phyloP scores from a whole-genome alignment of 331 rosid species.

The Acacia pycnantha region DNA sequence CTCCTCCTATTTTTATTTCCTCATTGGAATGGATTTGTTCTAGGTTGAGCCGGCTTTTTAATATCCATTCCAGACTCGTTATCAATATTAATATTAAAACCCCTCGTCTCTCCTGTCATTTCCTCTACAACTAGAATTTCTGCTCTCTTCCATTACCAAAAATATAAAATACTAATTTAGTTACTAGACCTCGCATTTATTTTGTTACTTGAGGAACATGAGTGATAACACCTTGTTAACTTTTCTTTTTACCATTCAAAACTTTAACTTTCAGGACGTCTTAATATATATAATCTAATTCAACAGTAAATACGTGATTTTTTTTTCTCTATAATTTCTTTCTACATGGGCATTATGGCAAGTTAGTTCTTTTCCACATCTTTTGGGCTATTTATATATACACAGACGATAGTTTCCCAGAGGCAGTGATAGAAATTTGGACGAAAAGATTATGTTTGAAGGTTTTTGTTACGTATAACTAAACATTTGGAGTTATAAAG shows the following conservation, averaged over 20 bases:
- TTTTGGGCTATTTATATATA: neutral
- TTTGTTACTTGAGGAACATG: too few species aligned
- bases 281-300: neutral
- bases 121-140: neutral
- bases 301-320: neutral
- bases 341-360: neutral
- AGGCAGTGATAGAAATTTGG: neutral
- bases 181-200: too few species aligned
- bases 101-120: neutral
- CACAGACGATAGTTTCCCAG: neutral
- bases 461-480: neutral
- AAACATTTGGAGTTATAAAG: neutral
- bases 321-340: neutral
- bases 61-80: neutral
- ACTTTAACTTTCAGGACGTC: neutral
- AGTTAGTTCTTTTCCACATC: neutral
- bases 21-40: neutral
- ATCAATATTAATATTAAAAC: neutral
- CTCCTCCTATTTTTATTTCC: neutral
- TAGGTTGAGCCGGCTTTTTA: neutral
- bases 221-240: neutral
- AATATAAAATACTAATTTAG: too few species aligned
- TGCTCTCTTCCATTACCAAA: neutral
- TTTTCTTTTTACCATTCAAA: neutral
- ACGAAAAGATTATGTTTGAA: neutral